Evolutionary conservation across 441 rosid species (phyloP).

Genomic region (Daphne laureola): DNA sequence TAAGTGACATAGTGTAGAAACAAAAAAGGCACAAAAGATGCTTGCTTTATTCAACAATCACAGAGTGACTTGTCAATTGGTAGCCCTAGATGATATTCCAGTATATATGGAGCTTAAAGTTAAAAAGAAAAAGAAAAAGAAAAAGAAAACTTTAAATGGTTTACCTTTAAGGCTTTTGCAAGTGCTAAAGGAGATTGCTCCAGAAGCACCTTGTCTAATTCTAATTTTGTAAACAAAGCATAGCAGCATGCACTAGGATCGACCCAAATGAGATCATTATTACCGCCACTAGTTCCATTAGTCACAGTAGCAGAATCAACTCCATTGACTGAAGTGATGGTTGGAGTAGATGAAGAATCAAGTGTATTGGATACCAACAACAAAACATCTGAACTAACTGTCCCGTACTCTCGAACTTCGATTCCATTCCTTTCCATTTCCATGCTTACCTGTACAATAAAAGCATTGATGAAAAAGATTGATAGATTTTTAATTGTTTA

Average conservation of each 20-base stretch:
- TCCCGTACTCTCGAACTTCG: constrained; percentile 60
- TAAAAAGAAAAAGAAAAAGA: too few relatives aligned
- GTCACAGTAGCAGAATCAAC: constrained; percentile 17
- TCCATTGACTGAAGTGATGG: constrained; percentile 12
- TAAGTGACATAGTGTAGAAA: constrained; percentile 1
- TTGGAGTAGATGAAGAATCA: constrained; percentile 20
- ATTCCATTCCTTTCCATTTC: constrained; percentile 49
- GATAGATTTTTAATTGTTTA: background rate
- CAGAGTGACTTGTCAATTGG: too few relatives aligned
- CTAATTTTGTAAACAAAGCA: constrained; percentile 78
- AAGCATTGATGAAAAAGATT: background rate
- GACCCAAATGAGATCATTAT: constrained; percentile 54
- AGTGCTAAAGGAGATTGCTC: constrained; percentile 89
- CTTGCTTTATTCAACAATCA: background rate
- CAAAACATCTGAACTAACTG: constrained; percentile 58
- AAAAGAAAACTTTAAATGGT: background rate
- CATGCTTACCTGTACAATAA: constrained; percentile 38
- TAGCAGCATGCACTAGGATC: constrained; percentile 86
- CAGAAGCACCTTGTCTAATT: constrained; percentile 57
- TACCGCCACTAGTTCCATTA: constrained; percentile 22
- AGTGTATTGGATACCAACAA: constrained; percentile 64
- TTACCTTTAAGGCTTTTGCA: constrained; percentile 90
- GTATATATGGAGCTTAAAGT: too few relatives aligned
- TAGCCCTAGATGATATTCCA: too few relatives aligned
- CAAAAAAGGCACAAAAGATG: background rate